Evolutionary conservation across 306 rosid genomes (phyloP).

Genomic region (Cicer arietinum): DNA sequence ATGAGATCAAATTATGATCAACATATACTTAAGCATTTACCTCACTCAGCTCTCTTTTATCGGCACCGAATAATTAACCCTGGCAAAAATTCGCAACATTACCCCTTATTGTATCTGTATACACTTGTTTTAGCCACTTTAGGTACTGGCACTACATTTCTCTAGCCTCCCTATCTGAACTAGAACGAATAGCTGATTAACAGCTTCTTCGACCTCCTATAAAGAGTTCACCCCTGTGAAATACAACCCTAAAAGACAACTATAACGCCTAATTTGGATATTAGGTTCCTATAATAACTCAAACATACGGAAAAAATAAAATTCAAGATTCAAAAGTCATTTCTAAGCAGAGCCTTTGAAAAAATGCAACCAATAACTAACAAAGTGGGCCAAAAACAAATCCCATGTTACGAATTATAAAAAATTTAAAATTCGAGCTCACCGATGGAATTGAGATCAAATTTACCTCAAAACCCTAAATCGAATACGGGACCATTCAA

Average conservation of each 20-base stretch:
- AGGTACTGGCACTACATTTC: constrained; percentile 44
- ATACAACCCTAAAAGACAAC: constrained; percentile 26
- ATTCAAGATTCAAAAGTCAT: constrained; percentile 12
- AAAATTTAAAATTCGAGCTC: constrained; percentile 8
- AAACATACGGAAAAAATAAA: background rate
- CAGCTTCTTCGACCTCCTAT: constrained; percentile 38
- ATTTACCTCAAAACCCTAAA: constrained; percentile 47
- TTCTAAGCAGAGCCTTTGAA: constrained; percentile 5
- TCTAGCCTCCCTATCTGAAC: constrained; percentile 47
- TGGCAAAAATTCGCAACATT: constrained; percentile 49
- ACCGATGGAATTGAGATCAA: constrained; percentile 24
- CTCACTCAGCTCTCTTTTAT: constrained; percentile 77
- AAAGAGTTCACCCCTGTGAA: constrained; percentile 37
- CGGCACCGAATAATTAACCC: constrained; percentile 61
- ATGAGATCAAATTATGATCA: constrained; percentile 81
- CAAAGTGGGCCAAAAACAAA: background rate
- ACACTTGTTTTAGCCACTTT: constrained; percentile 44
- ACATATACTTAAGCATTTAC: constrained; percentile 80
- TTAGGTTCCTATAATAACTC: background rate
- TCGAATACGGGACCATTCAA: background rate
- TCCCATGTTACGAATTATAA: background rate
- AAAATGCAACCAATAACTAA: background rate
- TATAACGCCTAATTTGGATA: constrained; percentile 7
- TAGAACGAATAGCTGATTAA: constrained; percentile 14
- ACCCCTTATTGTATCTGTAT: constrained; percentile 45